These are phyloP conservation scores for Solanum appendiculatum DNA, from an alignment of 257 asterid genomes.

Conservation along the genomic window DNA sequence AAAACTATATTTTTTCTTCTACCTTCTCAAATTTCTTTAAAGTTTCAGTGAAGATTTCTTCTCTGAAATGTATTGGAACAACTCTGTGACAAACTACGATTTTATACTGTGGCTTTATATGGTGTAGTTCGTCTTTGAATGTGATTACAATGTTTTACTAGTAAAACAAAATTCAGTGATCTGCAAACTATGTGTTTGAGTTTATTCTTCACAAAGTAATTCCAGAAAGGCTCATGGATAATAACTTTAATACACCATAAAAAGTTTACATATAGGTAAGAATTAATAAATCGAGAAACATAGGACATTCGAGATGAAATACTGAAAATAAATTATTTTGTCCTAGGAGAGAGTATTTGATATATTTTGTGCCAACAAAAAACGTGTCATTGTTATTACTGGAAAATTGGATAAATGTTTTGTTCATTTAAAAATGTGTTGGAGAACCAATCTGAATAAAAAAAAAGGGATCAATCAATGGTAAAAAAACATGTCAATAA, in stretches of 20 bases:
- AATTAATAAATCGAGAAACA: too few relatives aligned
- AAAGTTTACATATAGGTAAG: too few relatives aligned
- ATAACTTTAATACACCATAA: not conserved
- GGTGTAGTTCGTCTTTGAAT: too few relatives aligned
- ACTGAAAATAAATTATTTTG: too few relatives aligned
- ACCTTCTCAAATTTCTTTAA: too few relatives aligned
- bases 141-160: too few relatives aligned
- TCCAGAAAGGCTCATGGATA: not conserved
- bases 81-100: too few relatives aligned
- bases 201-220: not conserved
- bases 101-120: too few relatives aligned
- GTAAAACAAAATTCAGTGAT: not conserved
- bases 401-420: not conserved
- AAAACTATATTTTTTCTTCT: too few relatives aligned
- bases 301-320: too few relatives aligned
- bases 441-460: not conserved
- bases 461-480: not conserved
- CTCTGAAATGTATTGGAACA: not conserved
- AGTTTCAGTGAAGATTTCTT: not conserved
- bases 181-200: not conserved
- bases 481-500: not conserved
- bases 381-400: not conserved
- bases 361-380: not conserved
- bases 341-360: not conserved
- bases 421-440: not conserved